phyloP scores from a whole-genome alignment of 306 rosid species.

The Macrotyloma uniflorum region DNA sequence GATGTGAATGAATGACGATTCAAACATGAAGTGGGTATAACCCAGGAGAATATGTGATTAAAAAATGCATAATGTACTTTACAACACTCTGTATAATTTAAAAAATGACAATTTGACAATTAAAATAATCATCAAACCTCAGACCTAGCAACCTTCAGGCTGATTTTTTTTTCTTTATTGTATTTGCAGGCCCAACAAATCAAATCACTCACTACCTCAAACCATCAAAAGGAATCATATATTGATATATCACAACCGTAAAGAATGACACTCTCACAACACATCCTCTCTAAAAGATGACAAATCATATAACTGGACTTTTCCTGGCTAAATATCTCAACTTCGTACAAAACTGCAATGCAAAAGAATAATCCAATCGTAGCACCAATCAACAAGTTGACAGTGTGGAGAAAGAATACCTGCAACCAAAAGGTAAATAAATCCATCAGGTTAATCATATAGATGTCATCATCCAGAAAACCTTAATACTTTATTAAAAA shows the following conservation, averaged over 20 bases:
- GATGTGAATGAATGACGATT: neutral
- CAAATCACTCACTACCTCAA: conserved; percentile 34
- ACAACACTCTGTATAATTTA: conserved; percentile 21
- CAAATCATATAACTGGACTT: conserved; percentile 28
- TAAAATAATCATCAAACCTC: conserved; percentile 30
- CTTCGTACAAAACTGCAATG: conserved; percentile 29
- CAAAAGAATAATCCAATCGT: conserved; percentile 30
- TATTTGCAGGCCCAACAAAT: conserved; percentile 35
- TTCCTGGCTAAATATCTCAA: conserved; percentile 26
- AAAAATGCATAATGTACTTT: conserved; percentile 2
- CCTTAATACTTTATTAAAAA: neutral
- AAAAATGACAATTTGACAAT: conserved; percentile 32
- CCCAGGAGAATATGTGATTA: neutral
- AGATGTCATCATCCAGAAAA: conserved; percentile 14
- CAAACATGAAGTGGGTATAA: neutral
- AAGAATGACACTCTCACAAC: conserved; percentile 20
- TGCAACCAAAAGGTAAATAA: conserved; percentile 37
- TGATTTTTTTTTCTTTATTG: conserved; percentile 26
- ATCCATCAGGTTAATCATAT: conserved; percentile 14
- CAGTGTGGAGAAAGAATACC: conserved; percentile 34
- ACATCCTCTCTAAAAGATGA: conserved; percentile 3
- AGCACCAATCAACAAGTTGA: conserved; percentile 37
- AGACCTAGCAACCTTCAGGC: conserved; percentile 20
- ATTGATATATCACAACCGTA: conserved; percentile 32
- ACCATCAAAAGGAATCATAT: conserved; percentile 33